Evolutionary conservation across 768 basidiomycete species (phyloP).

Genomic region (Amanita pallidorosea): DNA sequence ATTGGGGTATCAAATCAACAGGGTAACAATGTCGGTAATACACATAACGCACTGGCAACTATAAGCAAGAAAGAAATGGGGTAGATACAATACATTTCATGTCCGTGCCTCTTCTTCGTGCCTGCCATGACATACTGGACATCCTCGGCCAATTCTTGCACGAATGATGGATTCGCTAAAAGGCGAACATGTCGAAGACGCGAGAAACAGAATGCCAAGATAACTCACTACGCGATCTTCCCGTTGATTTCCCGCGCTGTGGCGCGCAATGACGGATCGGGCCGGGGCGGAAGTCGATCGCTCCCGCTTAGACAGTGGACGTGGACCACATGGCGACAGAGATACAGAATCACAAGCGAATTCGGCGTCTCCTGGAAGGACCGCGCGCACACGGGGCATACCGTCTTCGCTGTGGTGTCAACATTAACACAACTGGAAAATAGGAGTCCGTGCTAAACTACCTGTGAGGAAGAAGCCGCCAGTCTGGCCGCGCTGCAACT

Average conservation of each 20-base stretch:
- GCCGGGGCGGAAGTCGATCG: conserved; percentile 49
- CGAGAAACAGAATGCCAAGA: neutral
- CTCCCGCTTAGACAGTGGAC: conserved; percentile 63
- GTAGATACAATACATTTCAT: conserved; percentile 9
- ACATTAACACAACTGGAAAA: neutral
- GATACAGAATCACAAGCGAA: conserved; percentile 59
- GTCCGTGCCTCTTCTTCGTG: conserved; percentile 42
- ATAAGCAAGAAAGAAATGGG: conserved; percentile 3
- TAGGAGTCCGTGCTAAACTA: conserved; percentile 37
- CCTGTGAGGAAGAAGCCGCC: conserved; percentile 71
- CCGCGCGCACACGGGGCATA: conserved; percentile 58
- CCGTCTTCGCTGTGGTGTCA: conserved; percentile 39
- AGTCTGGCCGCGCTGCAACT: conserved; percentile 66
- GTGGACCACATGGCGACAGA: conserved; percentile 86
- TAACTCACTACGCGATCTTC: conserved; percentile 75
- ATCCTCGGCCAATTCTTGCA: conserved; percentile 52
- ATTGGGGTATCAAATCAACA: conserved; percentile 2
- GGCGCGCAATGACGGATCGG: conserved; percentile 42
- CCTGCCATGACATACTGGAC: conserved; percentile 65
- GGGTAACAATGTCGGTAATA: neutral
- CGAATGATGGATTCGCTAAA: conserved; percentile 61
- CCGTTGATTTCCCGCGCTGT: conserved; percentile 41
- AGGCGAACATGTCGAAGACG: conserved; percentile 1
- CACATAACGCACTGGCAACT: neutral
- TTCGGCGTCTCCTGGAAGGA: conserved; percentile 49